These are phyloP conservation scores for Bisporella sp. DNA, from an alignment of 2,329 filamentous ascomycete species.

Conservation along the genomic window DNA sequence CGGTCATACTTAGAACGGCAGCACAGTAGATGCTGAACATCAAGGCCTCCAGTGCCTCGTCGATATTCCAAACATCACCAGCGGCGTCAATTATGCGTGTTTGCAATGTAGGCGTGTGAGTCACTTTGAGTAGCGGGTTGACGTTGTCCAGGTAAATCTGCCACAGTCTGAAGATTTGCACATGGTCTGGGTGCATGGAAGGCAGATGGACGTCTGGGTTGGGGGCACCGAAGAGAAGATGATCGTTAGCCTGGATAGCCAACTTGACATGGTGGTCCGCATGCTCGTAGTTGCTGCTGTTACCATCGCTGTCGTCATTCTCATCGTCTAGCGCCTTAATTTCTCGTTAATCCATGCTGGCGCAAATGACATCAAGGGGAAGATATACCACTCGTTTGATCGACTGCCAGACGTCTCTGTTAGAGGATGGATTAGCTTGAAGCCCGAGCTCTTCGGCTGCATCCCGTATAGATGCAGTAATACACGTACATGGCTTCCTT, in stretches of 20 bases:
- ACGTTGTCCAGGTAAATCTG: slow-evolving; percentile 68
- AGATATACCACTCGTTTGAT: slow-evolving; percentile 35
- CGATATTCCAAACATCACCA: slow-evolving; percentile 46
- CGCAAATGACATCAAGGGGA: neutral
- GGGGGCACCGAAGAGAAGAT: slow-evolving; percentile 44
- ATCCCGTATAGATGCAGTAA: slow-evolving; percentile 3
- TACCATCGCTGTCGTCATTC: slow-evolving; percentile 27
- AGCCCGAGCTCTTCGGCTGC: slow-evolving; percentile 13
- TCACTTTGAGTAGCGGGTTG: slow-evolving; percentile 65
- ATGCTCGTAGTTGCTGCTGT: slow-evolving; percentile 30
- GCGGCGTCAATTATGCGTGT: slow-evolving; percentile 57
- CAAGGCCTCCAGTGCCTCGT: slow-evolving; percentile 52
- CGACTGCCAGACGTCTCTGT: slow-evolving; percentile 40
- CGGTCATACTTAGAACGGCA: slow-evolving; percentile 47
- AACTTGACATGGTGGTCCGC: slow-evolving; percentile 39
- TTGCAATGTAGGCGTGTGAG: slow-evolving; percentile 66
- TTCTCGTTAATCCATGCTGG: slow-evolving; percentile 14
- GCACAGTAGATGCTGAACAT: slow-evolving; percentile 61
- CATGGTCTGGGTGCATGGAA: slow-evolving; percentile 45
- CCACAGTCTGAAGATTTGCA: slow-evolving; percentile 66
- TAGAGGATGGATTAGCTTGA: neutral
- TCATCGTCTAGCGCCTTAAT: slow-evolving; percentile 25
- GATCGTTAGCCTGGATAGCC: slow-evolving; percentile 28
- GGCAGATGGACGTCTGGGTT: slow-evolving; percentile 35
- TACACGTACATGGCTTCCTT: slow-evolving; percentile 26